Conservation (phyloP, 1,284 basidiomycete genomes). For the Ceratobasidium sp. region DNA sequence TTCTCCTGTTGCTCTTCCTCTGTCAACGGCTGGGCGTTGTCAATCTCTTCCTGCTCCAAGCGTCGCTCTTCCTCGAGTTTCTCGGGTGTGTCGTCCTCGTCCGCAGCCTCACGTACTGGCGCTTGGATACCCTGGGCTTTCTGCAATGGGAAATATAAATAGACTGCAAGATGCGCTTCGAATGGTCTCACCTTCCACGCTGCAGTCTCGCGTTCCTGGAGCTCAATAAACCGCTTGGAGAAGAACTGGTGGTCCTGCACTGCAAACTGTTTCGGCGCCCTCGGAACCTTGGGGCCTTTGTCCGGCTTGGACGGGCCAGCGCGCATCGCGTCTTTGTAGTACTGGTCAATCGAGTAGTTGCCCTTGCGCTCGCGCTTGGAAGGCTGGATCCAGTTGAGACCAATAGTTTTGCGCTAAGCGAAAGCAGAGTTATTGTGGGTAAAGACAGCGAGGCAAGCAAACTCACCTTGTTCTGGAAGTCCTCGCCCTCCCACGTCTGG, state of each 20-base stretch:
- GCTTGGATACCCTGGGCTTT: slow-evolving; percentile 46
- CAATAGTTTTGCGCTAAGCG: slow-evolving; percentile 72
- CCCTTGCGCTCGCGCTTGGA: slow-evolving; percentile 96
- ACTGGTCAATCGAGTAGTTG: slow-evolving; percentile 94
- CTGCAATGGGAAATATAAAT: neutral
- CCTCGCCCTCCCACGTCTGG: slow-evolving; percentile 97
- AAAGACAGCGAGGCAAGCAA: neutral
- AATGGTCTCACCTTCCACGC: slow-evolving; percentile 72
- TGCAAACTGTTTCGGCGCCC: slow-evolving; percentile 89
- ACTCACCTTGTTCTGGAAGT: slow-evolving; percentile 80
- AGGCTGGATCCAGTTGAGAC: slow-evolving; percentile 86
- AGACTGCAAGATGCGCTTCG: neutral
- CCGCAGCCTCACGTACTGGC: slow-evolving; percentile 73
- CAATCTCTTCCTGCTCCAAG: slow-evolving; percentile 87
- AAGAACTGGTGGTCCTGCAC: slow-evolving; percentile 99
- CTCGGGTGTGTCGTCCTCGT: slow-evolving; percentile 82
- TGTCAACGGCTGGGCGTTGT: slow-evolving; percentile 85
- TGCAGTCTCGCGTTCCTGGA: slow-evolving; percentile 90
- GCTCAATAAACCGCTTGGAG: slow-evolving; percentile 79
- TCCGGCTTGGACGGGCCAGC: slow-evolving; percentile 81
- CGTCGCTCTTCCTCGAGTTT: slow-evolving; percentile 84
- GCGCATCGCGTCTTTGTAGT: slow-evolving; percentile 93
- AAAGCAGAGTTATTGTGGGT: slow-evolving; percentile 46
- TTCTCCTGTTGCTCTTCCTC: slow-evolving; percentile 87
- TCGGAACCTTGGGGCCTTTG: slow-evolving; percentile 84